phyloP scores from a whole-genome alignment of 1,139 yeast genomes.

The Arxiozyma bovina region DNA sequence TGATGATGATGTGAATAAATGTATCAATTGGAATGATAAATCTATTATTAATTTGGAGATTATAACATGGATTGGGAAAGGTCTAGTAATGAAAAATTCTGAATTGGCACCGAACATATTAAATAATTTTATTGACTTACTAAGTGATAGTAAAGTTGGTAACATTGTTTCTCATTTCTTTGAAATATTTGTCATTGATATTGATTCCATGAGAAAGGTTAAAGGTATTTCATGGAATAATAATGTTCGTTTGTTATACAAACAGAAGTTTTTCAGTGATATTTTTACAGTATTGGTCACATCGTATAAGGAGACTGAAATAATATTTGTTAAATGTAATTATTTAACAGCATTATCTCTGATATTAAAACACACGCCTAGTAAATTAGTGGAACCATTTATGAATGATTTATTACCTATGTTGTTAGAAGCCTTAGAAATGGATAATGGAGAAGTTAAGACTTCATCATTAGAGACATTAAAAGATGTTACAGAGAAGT shows the following conservation, averaged over 20 bases:
- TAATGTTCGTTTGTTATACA: slow-evolving; percentile 58
- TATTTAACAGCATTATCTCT: slow-evolving; percentile 60
- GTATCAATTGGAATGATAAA: slow-evolving; percentile 11
- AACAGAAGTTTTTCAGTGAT: slow-evolving; percentile 64
- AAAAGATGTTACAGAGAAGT: slow-evolving; percentile 45
- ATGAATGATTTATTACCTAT: slow-evolving; percentile 59
- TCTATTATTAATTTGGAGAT: slow-evolving; percentile 39
- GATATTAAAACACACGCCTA: slow-evolving; percentile 56
- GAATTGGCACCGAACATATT: slow-evolving; percentile 37
- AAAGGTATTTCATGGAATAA: slow-evolving; percentile 45
- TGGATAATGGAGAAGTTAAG: slow-evolving; percentile 43
- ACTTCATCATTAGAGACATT: slow-evolving; percentile 52
- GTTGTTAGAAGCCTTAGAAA: slow-evolving; percentile 53
- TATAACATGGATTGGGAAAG: slow-evolving; percentile 64
- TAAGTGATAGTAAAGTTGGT: slow-evolving; percentile 33
- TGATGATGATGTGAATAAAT: slow-evolving; percentile 11
- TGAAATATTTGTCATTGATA: slow-evolving; percentile 58
- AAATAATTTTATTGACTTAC: slow-evolving; percentile 32
- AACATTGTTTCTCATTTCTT: slow-evolving; percentile 43
- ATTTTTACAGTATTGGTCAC: slow-evolving; percentile 43
- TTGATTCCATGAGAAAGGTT: slow-evolving; percentile 48
- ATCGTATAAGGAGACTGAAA: slow-evolving; percentile 30
- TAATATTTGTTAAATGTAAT: slow-evolving; percentile 34
- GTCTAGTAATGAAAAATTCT: slow-evolving; percentile 53
- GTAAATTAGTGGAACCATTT: slow-evolving; percentile 52